Evolutionary conservation across 495 filamentous ascomycete genomes (phyloP).

Genomic region (Penicillium dipodomyicola): DNA sequence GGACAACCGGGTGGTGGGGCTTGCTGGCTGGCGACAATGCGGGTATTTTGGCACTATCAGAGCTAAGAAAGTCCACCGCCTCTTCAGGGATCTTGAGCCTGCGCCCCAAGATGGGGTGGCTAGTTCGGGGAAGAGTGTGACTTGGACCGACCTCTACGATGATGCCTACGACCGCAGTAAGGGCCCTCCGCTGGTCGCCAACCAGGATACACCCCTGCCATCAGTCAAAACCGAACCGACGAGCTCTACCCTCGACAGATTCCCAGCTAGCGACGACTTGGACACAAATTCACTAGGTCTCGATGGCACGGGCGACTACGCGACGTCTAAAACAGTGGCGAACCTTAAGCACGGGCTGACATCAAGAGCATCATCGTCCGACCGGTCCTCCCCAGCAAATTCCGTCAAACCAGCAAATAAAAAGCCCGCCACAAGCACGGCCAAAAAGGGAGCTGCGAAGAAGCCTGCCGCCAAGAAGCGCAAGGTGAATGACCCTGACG

Average conservation of each 20-base stretch:
- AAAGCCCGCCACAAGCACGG: slow-evolving; percentile 37
- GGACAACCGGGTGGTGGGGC: slow-evolving; percentile 38
- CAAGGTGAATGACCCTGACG: slow-evolving; percentile 48
- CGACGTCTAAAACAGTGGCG: slow-evolving; percentile 41
- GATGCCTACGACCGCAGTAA: slow-evolving; percentile 17
- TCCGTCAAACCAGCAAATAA: slow-evolving; percentile 37
- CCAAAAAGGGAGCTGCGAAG: slow-evolving; percentile 57
- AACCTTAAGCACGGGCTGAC: slow-evolving; percentile 39
- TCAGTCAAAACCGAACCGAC: slow-evolving; percentile 41
- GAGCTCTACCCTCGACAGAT: slow-evolving; percentile 30
- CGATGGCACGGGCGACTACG: slow-evolving; percentile 37
- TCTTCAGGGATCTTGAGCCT: slow-evolving; percentile 28
- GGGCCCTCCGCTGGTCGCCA: slow-evolving; percentile 10
- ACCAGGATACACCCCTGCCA: slow-evolving; percentile 21
- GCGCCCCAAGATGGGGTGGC: slow-evolving; percentile 12
- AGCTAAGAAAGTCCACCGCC: slow-evolving; percentile 34
- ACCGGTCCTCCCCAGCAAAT: slow-evolving; percentile 36
- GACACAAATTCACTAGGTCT: slow-evolving; percentile 28
- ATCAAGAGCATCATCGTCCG: slow-evolving; percentile 18
- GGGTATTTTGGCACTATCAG: slow-evolving; percentile 43
- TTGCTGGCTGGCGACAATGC: slow-evolving; percentile 43
- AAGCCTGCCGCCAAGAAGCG: slow-evolving; percentile 58
- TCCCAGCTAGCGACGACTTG: slow-evolving; percentile 30
- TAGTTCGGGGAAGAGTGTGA: slow-evolving; percentile 7
- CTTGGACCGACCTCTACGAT: slow-evolving; percentile 43